Evolutionary conservation across 1,284 basidiomycete genomes (phyloP).

Genomic region (Sporisorium sorghi): DNA sequence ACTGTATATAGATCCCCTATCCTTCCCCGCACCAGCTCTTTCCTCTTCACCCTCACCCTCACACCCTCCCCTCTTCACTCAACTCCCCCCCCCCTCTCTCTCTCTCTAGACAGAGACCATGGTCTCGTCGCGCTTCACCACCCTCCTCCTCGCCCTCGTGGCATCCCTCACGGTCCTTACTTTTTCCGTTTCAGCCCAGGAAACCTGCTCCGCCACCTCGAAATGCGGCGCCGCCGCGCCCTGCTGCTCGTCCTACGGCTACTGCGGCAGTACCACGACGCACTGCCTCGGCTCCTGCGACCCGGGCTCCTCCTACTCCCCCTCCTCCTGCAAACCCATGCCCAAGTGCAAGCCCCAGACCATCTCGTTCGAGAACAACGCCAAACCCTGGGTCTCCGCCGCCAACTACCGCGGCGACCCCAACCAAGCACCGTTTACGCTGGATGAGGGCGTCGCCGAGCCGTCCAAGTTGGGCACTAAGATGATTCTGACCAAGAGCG

Average conservation of each 20-base stretch:
- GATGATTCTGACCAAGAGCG: conserved; percentile 39
- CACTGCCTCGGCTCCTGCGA: conserved; percentile 53
- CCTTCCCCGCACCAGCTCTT: no score
- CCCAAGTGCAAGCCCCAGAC: conserved; percentile 49
- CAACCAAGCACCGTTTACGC: conserved; percentile 46
- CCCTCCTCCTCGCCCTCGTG: conserved; percentile 23
- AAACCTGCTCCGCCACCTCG: conserved; percentile 27
- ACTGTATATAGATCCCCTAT: background rate
- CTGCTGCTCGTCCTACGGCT: conserved; percentile 46
- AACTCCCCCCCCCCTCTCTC: background rate
- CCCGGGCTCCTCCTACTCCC: conserved; percentile 36
- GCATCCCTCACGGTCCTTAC: conserved; percentile 23
- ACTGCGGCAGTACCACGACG: conserved; percentile 33
- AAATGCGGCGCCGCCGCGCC: conserved; percentile 34
- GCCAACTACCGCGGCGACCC: conserved; percentile 49
- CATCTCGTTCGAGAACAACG: conserved; percentile 49
- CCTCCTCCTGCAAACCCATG: conserved; percentile 47
- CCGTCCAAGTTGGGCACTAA: conserved; percentile 33
- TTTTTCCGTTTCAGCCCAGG: conserved; percentile 10
- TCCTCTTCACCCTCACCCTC: no score
- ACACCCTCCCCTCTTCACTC: conserved; percentile 14
- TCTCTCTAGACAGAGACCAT: conserved; percentile 5
- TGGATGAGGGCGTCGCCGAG: conserved; percentile 42
- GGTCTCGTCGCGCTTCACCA: conserved; percentile 16
- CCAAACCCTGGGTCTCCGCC: conserved; percentile 37